Evolutionary conservation across 1,284 basidiomycete species (phyloP).

Genomic region (Puccinia coronata): DNA sequence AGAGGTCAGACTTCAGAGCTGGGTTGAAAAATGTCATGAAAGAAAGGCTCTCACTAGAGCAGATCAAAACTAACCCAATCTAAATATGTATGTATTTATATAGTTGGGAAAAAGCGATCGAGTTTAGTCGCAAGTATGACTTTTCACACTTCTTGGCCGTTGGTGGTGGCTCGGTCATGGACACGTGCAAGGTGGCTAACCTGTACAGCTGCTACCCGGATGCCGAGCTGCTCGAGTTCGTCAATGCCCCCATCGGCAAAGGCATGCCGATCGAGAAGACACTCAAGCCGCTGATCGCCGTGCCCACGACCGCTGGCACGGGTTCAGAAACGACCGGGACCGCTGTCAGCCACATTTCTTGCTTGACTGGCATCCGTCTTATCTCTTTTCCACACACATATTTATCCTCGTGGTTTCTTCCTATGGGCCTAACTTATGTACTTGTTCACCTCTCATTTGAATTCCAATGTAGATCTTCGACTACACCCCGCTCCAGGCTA

Average conservation of each 20-base stretch:
- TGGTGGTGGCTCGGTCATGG: conserved; percentile 92
- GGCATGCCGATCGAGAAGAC: conserved; percentile 77
- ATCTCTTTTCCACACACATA: conserved; percentile 8
- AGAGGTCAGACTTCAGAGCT: conserved; percentile 59
- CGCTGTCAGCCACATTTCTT: too few species aligned
- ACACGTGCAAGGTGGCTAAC: conserved; percentile 90
- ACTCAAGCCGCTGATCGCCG: conserved; percentile 82
- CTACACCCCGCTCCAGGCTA: conserved; percentile 82
- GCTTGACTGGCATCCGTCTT: too few species aligned
- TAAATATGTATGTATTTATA: too few species aligned
- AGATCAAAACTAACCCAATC: too few species aligned
- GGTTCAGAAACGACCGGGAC: conserved; percentile 97
- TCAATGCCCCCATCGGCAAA: conserved; percentile 93
- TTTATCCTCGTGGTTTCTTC: too few species aligned
- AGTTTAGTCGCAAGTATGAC: conserved; percentile 79
- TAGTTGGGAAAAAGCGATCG: conserved; percentile 81
- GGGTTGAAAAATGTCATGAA: neutral
- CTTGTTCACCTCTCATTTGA: too few species aligned
- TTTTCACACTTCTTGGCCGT: conserved; percentile 94
- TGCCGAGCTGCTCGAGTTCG: conserved; percentile 82
- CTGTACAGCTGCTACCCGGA: conserved; percentile 79
- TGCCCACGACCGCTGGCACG: conserved; percentile 96
- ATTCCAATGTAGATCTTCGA: conserved; percentile 85
- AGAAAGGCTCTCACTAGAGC: neutral
- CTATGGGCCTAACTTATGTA: too few species aligned